A percentile compares a stretch with the other conserved stretches of the same genome.
These are phyloP conservation scores for Pseudopithomyces maydicus DNA, from an alignment of 2,329 filamentous ascomycete genomes.

Conservation along the genomic window DNA sequence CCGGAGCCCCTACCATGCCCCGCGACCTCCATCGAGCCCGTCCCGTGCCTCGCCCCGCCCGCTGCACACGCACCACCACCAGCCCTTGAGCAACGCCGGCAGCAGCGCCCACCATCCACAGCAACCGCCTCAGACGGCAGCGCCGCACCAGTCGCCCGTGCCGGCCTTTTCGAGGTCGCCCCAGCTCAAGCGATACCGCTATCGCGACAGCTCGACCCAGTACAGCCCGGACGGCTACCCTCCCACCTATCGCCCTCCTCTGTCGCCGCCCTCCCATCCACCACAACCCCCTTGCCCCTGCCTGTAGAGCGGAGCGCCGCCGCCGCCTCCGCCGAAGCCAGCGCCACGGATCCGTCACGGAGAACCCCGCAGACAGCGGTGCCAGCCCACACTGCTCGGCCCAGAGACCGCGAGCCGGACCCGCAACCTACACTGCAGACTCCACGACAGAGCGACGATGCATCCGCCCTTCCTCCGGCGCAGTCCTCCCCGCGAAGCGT, in stretches of 20 bases:
- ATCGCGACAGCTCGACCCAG: slow-evolving; percentile 59
- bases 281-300: slow-evolving; percentile 18
- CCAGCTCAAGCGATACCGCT: slow-evolving; percentile 38
- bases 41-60: slow-evolving; percentile 41
- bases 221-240: slow-evolving; percentile 58
- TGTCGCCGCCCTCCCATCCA: slow-evolving; percentile 10
- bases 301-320: slow-evolving; percentile 37
- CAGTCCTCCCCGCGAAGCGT: slow-evolving; percentile 38
- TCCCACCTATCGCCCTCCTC: slow-evolving; percentile 45
- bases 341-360: slow-evolving; percentile 42
- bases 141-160: slow-evolving; percentile 30
- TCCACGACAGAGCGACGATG: slow-evolving; percentile 19
- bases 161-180: slow-evolving; percentile 29
- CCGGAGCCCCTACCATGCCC: slow-evolving; percentile 38
- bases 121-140: slow-evolving; percentile 29
- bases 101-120: slow-evolving; percentile 31
- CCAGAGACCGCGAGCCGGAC: slow-evolving; percentile 15
- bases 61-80: slow-evolving; percentile 18
- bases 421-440: slow-evolving; percentile 14
- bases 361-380: slow-evolving; percentile 36
- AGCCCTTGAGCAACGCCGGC: slow-evolving; percentile 24
- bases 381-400: slow-evolving; percentile 23
- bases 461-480: slow-evolving; percentile 18
- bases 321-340: slow-evolving; percentile 37
- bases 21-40: slow-evolving; percentile 37